Conservation (phyloP, 2,329 filamentous ascomycete genomes). For the Fusarium stilboides region DNA sequence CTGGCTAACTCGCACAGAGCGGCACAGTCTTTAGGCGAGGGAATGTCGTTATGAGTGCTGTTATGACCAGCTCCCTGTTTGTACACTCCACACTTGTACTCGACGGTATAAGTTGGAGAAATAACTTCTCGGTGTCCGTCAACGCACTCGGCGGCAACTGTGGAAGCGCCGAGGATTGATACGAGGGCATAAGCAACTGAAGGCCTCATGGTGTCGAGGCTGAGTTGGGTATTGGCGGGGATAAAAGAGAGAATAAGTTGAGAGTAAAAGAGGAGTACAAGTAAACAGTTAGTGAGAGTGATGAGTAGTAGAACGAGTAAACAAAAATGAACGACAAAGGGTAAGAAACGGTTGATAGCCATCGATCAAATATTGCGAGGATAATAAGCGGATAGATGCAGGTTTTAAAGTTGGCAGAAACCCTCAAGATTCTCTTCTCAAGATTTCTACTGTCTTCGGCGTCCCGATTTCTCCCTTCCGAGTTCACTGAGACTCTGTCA, state of each 20-base stretch:
- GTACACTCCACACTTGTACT: neutral
- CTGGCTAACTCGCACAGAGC: neutral
- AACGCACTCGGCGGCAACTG: neutral
- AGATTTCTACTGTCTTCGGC: no score
- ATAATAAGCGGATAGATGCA: no score
- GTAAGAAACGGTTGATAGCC: neutral
- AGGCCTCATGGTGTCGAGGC: neutral
- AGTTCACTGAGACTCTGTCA: no score
- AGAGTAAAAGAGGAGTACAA: neutral
- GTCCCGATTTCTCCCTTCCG: no score
- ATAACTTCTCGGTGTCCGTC: conserved; percentile 1
- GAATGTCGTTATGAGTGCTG: neutral
- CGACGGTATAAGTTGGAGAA: neutral
- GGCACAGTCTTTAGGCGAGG: neutral
- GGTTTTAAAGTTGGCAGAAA: no score
- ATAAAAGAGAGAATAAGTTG: neutral
- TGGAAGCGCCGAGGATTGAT: neutral
- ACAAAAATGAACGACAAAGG: neutral
- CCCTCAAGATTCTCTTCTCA: no score
- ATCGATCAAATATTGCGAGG: neutral
- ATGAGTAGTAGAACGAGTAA: neutral
- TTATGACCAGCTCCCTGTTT: neutral
- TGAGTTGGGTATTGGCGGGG: fast-evolving
- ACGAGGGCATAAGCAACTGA: neutral
- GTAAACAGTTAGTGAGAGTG: neutral